These are phyloP conservation scores for Yamadazyma sp. DNA, from an alignment of 805 yeast species.

Conservation along the genomic window DNA sequence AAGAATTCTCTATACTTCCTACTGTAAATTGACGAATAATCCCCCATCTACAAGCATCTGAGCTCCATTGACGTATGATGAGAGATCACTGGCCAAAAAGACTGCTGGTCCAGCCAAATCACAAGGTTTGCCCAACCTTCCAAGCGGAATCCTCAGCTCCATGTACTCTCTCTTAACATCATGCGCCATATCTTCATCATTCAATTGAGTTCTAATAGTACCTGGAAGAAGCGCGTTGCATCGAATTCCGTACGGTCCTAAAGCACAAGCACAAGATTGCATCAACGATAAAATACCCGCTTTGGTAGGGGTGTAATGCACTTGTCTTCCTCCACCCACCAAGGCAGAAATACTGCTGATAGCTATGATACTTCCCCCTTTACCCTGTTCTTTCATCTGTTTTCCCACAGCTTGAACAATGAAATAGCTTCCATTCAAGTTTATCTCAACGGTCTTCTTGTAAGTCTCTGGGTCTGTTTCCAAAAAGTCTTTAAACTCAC, in stretches of 20 bases:
- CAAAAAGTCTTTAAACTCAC: constrained; percentile 40
- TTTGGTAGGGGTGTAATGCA: constrained; percentile 49
- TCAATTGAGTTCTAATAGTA: constrained; percentile 42
- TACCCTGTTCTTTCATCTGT: constrained; percentile 45
- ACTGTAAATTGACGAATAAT: constrained; percentile 43
- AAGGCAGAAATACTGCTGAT: constrained; percentile 43
- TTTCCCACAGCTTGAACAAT: constrained; percentile 48
- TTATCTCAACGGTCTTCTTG: constrained; percentile 35
- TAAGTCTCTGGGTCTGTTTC: constrained; percentile 40
- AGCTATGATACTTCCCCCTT: constrained; percentile 49
- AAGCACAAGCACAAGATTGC: constrained; percentile 45
- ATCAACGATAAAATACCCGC: constrained; percentile 46
- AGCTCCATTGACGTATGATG: constrained; percentile 41
- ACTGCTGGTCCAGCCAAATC: constrained; percentile 46
- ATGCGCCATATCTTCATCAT: constrained; percentile 43
- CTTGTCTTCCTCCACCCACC: constrained; percentile 47
- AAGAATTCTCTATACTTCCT: constrained; percentile 6
- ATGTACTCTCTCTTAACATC: constrained; percentile 33
- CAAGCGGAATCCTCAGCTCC: constrained; percentile 42
- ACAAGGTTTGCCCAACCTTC: constrained; percentile 35
- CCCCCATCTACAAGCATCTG: constrained; percentile 48
- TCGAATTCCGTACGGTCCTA: constrained; percentile 44
- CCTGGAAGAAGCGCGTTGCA: constrained; percentile 49
- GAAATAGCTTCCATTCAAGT: constrained; percentile 45
- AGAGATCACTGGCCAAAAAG: constrained; percentile 38